Evolutionary conservation across 208 protist species (phyloP), one percentile per base, ranked within the genome.

Genomic region (Leishmania guyanensis): DNA sequence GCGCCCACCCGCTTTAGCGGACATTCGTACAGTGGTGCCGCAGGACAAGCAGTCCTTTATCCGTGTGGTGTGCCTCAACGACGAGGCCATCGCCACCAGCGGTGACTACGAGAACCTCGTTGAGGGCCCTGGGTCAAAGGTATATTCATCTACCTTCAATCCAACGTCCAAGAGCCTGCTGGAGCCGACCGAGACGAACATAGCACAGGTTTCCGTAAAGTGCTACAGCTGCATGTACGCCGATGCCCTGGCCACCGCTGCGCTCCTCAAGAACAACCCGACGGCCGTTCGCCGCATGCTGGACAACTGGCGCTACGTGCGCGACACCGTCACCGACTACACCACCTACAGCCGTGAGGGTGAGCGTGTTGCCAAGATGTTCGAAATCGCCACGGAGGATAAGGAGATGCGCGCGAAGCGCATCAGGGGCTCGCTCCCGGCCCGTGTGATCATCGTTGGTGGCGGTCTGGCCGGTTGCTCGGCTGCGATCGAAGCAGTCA

Each of bases 151-250:
- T 36, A 88, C 80, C 69, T 93, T 86, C 77, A 62, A 83, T 86
- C 82, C 75, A 53, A 54, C 81, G 36, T 79, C 86, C 56, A 84
- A 85, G 75, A 84, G 70, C 73, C 84, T 90, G 36, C 73, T 91
- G 29, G 79, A 85, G 81, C 86, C 86, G n/a, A 85, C 78, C 51
- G 83, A 90, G 74, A 80, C 50, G 36, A 75, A 88, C 82, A 81
- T 96, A 9, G 78, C 92, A 6, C 92, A 96, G 85, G 91, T 91
- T 29, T 88, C 86, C 68, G 86, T 96, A 62, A 92, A 93, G 83
- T 91, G 90, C 84, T 91, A 90, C 84, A 94, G 88, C 86, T 92
- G 90, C 83, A 96, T 96, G 91, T 94, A 93, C 87, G 93, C 93
- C 54, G 93, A 96, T 78, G 93, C 93, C 56, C 86, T 96, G 69